phyloP scores from a whole-genome alignment of 306 rosid species.

The Trifolium pratense region DNA sequence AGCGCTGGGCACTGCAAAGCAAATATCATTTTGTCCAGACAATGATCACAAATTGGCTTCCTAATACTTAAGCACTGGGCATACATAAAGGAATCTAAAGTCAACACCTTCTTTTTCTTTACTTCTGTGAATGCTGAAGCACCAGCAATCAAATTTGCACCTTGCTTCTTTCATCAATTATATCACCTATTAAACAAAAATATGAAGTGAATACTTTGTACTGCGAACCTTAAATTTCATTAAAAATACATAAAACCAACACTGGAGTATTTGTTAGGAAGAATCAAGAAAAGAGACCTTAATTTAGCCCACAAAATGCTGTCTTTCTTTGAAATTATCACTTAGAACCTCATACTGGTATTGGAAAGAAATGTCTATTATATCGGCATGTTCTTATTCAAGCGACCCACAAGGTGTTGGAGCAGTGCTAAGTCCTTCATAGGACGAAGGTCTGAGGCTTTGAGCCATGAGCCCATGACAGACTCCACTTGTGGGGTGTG shows the following conservation, averaged over 20 bases:
- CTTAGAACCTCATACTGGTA: constrained; percentile 20
- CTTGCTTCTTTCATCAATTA: neutral
- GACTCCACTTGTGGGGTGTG: neutral
- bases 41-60: neutral
- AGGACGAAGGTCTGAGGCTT: constrained; percentile 1
- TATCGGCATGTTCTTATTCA: neutral
- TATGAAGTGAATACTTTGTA: neutral
- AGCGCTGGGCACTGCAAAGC: neutral
- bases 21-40: constrained; percentile 11
- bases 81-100: neutral
- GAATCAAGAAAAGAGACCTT: neutral
- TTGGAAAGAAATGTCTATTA: neutral
- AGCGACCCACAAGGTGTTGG: neutral
- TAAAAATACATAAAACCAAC: neutral
- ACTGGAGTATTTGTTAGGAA: neutral
- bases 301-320: neutral
- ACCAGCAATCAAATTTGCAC: too few relatives aligned
- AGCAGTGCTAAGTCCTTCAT: neutral
- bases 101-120: neutral
- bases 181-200: neutral
- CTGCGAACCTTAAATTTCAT: neutral
- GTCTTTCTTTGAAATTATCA: neutral
- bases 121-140: neutral
- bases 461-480: too few relatives aligned
- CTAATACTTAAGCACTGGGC: neutral